phyloP scores from a whole-genome alignment of 192 early-diverging fungal genomes.

The Coemansia sp. region DNA sequence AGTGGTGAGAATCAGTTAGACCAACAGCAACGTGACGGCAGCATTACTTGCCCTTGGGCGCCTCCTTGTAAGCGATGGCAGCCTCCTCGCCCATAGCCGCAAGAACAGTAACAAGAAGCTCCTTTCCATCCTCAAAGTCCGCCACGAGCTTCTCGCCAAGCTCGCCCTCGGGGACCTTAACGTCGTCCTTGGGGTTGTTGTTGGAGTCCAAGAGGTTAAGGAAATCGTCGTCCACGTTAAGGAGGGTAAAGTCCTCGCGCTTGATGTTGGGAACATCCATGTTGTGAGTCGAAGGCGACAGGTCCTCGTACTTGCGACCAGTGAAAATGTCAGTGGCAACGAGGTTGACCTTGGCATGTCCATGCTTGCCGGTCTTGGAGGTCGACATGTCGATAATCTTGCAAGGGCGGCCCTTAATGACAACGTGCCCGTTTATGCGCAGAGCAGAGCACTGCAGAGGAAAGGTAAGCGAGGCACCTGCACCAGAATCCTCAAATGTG shows the following conservation, averaged over 20 bases:
- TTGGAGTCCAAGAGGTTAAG: constrained; percentile 67
- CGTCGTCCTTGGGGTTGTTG: constrained; percentile 91
- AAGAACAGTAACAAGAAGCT: constrained; percentile 81
- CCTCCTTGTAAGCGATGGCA: constrained; percentile 72
- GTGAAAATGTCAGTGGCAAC: constrained; percentile 96
- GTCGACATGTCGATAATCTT: constrained; percentile 99
- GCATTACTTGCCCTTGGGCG: constrained; percentile 2
- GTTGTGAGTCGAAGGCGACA: constrained; percentile 99
- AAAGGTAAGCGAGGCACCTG: constrained; percentile 88
- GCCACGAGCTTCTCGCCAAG: constrained; percentile 69
- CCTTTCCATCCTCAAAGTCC: constrained; percentile 75
- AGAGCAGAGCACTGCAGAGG: constrained; percentile 99
- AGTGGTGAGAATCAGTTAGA: background rate
- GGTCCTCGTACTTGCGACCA: constrained; percentile 96
- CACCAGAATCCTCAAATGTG: constrained; percentile 15
- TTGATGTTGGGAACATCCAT: constrained; percentile 97
- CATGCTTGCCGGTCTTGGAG: constrained; percentile 99
- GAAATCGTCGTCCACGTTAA: constrained; percentile 83
- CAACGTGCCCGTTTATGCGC: constrained; percentile 96
- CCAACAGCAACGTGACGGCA: too few species aligned
- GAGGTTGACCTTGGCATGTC: constrained; percentile 99
- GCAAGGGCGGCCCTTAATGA: constrained; percentile 99
- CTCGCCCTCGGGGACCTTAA: constrained; percentile 87
- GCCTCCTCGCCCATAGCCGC: constrained; percentile 92
- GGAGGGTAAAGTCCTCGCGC: constrained; percentile 79